Base-by-base conservation (phyloP, 192 early-diverging fungal species). In the Backusella sp. region DNA sequence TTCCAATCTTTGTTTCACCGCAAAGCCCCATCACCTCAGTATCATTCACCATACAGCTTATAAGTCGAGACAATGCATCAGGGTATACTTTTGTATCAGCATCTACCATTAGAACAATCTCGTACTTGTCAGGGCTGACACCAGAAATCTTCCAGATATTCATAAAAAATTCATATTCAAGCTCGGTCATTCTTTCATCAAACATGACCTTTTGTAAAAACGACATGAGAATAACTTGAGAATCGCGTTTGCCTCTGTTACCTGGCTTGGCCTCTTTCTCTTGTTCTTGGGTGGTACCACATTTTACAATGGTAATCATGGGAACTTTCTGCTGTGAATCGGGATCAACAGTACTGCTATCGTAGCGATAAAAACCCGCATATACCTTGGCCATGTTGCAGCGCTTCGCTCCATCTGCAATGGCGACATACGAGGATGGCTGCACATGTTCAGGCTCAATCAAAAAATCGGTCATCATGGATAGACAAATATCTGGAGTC, bases 211-310 rank as follows among this genome's bases (percentile, higher is more conserved):
- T 94, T 85, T 94, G 91, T 80, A 99, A 79, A 82, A 99, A 99
- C 72, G 92, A 92, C 96, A 99, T 98, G 39, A 99, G 85, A 70
- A 99, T 88, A 67, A 99, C 90, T 83, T 99, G 97, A 11, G 96
- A 96, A 81, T 99, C 97, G 36, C 97, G 92, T 87, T 99, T 99
- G 62, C 97, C 97, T 76, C 97, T 88, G 82, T 95, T 95, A 23
- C 93, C 93, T 30, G 94, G 91, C 82, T 94, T 95, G 42, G 77
- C 71, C 62, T 90, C 86, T 52, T 79, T 83, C 32, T 83, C 75
- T 32, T 44, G 39, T 77, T 92, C 91, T 11, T 84, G 88, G 49
- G 89, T 85, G 1, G 86, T 85, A 69, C 94, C 94, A 79, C 76
- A 77, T 28, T 81, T 81, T 28, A 69, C 73, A 19, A 95, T 88